These are phyloP conservation scores for Fusarium circinatum DNA, from an alignment of 2,329 filamentous ascomycete species.

Conservation along the genomic window DNA sequence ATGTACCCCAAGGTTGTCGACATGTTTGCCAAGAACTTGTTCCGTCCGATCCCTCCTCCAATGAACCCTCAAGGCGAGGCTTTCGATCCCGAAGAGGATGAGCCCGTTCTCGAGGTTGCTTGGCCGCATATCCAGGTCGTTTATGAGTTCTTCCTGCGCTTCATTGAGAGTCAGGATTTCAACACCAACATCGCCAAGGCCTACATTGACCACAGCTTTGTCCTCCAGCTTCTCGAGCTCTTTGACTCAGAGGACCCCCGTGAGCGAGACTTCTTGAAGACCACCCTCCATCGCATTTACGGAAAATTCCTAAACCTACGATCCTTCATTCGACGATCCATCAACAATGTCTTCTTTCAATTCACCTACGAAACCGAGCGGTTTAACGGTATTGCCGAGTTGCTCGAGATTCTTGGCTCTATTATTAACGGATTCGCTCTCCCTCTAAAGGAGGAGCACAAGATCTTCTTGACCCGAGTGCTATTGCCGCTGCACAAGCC, in stretches of 20 bases:
- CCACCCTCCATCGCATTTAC: constrained; percentile 96
- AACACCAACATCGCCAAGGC: constrained; percentile 99
- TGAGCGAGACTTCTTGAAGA: constrained; percentile 97
- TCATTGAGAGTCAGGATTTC: constrained; percentile 99
- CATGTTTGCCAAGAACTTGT: constrained; percentile 99
- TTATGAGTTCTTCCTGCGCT: constrained; percentile 98
- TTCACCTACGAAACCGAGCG: constrained; percentile 99
- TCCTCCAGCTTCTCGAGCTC: constrained; percentile 93
- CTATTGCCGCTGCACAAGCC: constrained; percentile 96
- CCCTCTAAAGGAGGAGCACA: constrained; percentile 97
- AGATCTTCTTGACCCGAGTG: constrained; percentile 94
- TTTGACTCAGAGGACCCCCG: constrained; percentile 98
- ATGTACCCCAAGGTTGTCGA: constrained; percentile 99
- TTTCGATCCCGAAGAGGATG: constrained; percentile 98
- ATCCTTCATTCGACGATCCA: constrained; percentile 96
- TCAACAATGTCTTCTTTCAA: constrained; percentile 99
- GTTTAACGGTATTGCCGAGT: constrained; percentile 97
- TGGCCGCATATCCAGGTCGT: constrained; percentile 99
- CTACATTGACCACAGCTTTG: constrained; percentile 98
- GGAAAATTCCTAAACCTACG: constrained; percentile 98
- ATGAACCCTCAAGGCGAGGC: constrained; percentile 98
- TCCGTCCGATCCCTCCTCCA: constrained; percentile 94
- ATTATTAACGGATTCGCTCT: constrained; percentile 99
- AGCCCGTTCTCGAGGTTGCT: constrained; percentile 95
- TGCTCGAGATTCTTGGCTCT: constrained; percentile 95